Base-by-base conservation (phyloP, 805 yeast species). In the Kregervanrija pseudodelftensis region DNA sequence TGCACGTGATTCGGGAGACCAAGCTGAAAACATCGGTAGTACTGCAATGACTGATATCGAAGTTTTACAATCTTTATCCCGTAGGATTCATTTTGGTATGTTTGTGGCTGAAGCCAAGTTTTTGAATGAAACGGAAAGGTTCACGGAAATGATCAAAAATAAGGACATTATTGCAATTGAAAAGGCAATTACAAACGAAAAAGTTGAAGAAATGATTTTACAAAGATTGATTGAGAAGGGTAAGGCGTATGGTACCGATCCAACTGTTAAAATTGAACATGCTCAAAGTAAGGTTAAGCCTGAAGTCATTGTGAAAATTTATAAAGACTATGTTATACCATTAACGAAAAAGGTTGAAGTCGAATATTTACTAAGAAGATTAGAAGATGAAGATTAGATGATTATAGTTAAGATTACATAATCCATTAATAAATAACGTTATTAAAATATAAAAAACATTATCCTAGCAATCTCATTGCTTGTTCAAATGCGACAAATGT, bases 91-190 rank as follows among this genome's bases (percentile, higher is more conserved):
- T 66, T 93, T 91, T 66, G 99, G 99, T 41, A 86, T 85, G 65
- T 93, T 91, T 70, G 99, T 93, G 9, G 99, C 99, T 5, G 99
- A 93, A 63, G 85, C 96, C 38, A 93, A 93, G 65, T 93, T 79
- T 64, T 80, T 73, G 55, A 67, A 71, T 28, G 93, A 90, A 49
- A 73, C 69, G 33, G 85, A 76, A 41, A 63, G 62, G 41, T 88
- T 81, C 68, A 77, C 77, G 2, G 66, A 73, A 53, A 66, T 89
- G 54, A 93, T 93, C 53, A 60, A 68, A 49, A 76, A 72, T 0
- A 73, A 69, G 45, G 95, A 93, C 60, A 66, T 77, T 7, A 67
- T 69, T 11, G 95, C 91, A 0, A 82, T 93, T 40, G 85, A 82
- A 56, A 78, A 68, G 15, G 82, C 85, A 35, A 91, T 93, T 54